Evolutionary conservation across 2,329 filamentous ascomycete species (phyloP).

Genomic region (Aureobasidium sp.): DNA sequence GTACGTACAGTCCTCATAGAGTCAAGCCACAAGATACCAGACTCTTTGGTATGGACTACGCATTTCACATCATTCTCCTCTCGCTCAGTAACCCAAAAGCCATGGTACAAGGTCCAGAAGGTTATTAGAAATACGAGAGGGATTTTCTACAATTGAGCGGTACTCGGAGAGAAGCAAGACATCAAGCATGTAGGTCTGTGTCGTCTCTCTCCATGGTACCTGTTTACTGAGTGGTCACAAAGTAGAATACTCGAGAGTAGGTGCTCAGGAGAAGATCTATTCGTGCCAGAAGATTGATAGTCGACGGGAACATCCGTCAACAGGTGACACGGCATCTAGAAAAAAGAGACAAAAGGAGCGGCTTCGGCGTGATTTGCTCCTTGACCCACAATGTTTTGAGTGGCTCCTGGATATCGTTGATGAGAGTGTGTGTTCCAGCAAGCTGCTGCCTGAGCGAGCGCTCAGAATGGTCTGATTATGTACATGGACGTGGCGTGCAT

Average conservation of each 20-base stretch:
- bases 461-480: background rate
- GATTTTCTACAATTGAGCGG: background rate
- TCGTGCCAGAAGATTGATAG: too few species aligned
- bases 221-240: too few species aligned
- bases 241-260: too few species aligned
- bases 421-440: background rate
- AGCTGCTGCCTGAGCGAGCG: background rate
- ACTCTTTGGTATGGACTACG: background rate
- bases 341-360: background rate
- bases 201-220: background rate
- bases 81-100: slow-evolving; percentile 9
- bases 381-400: background rate
- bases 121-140: slow-evolving; percentile 4
- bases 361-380: background rate
- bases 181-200: background rate
- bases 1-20: background rate
- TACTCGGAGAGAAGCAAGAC: background rate
- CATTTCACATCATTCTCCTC: slow-evolving; percentile 5
- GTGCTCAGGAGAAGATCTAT: too few species aligned
- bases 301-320: background rate
- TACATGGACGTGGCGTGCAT: background rate
- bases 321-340: background rate
- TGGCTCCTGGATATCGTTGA: background rate
- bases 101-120: background rate
- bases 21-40: background rate